Conservation (phyloP, 2,329 filamentous ascomycete genomes). For the Verticillium isaacii region DNA sequence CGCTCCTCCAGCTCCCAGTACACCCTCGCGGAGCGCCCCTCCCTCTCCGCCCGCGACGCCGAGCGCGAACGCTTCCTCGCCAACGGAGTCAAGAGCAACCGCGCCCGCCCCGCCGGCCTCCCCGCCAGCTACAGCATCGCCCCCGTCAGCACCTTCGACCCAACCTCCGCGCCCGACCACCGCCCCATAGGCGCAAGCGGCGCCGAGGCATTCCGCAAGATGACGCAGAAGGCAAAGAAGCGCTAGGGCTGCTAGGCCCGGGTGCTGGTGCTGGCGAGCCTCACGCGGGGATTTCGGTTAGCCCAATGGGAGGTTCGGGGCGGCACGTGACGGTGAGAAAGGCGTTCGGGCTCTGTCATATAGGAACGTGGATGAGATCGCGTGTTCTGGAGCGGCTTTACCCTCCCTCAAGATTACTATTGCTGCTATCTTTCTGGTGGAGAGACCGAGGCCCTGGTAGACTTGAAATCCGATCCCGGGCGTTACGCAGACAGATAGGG, state of each 20-base stretch:
- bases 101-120: slow-evolving; percentile 49
- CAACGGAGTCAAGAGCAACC: slow-evolving; percentile 48
- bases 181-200: slow-evolving; percentile 59
- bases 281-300: neutral
- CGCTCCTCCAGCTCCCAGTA: slow-evolving; percentile 44
- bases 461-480: no score
- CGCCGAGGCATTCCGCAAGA: slow-evolving; percentile 60
- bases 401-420: no score
- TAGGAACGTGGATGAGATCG: no score
- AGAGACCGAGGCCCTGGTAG: no score
- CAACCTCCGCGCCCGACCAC: slow-evolving; percentile 44
- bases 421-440: no score
- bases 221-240: slow-evolving; percentile 61
- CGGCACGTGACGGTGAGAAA: no score
- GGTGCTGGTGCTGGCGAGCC: neutral
- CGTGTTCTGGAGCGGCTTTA: no score
- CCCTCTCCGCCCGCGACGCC: slow-evolving; percentile 37
- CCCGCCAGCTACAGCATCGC: slow-evolving; percentile 56
- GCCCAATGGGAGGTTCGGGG: no score
- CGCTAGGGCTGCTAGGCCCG: slow-evolving; percentile 1
- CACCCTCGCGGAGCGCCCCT: slow-evolving; percentile 44
- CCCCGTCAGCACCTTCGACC: slow-evolving; percentile 57
- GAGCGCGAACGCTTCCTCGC: slow-evolving; percentile 56
- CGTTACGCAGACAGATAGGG: no score
- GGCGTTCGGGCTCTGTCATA: no score